These are phyloP conservation scores for Tylopilus sp. DNA, from an alignment of 768 basidiomycete genomes.

Conservation along the genomic window DNA sequence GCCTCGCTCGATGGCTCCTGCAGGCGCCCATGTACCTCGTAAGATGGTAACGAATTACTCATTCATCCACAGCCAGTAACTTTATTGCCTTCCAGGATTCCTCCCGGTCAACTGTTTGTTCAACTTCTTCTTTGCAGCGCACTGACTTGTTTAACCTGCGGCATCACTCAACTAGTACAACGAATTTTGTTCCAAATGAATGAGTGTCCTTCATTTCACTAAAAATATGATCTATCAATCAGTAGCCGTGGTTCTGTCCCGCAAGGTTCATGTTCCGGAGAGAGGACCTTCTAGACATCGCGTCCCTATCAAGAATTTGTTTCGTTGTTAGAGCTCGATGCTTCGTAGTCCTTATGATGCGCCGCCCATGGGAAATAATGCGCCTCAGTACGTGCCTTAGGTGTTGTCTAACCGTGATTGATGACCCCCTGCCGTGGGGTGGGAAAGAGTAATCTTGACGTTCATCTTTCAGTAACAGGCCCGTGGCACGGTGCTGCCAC, in stretches of 20 bases:
- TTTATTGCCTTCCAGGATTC: conserved; percentile 13
- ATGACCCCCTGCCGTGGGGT: too few species aligned
- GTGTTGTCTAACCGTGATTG: too few species aligned
- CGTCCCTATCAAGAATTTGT: background rate
- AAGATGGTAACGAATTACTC: conserved; percentile 27
- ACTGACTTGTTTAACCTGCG: background rate
- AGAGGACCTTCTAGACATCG: background rate
- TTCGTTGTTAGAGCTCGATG: background rate
- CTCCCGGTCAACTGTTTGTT: too few species aligned
- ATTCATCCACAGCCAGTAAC: conserved; percentile 10
- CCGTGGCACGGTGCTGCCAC: background rate
- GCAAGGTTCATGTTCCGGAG: background rate
- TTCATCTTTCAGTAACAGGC: background rate
- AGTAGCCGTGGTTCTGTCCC: background rate
- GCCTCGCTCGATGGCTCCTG: conserved; percentile 4
- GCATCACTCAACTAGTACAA: background rate
- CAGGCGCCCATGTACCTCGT: conserved; percentile 24
- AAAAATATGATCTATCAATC: conserved; percentile 2
- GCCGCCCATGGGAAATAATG: background rate
- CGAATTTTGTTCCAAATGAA: conserved; percentile 1
- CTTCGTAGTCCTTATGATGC: background rate
- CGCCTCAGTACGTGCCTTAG: background rate
- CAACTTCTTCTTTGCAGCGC: too few species aligned
- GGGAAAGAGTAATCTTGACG: background rate
- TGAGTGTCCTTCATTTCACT: conserved; percentile 11